Conservation (phyloP, 1,284 basidiomycete genomes). For the Puccinia triticina region DNA sequence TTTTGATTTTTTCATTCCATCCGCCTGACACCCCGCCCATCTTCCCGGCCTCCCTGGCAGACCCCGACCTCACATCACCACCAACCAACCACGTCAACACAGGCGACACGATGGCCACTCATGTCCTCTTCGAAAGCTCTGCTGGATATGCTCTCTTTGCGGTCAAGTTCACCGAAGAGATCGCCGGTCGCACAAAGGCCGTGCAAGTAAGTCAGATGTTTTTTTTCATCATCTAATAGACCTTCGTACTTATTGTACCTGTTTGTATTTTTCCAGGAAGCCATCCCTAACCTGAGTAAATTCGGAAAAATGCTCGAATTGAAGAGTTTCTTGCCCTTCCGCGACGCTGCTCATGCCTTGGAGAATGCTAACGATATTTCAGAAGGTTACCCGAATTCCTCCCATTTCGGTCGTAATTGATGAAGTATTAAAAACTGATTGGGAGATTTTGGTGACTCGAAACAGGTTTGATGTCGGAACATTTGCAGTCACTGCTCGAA, state of each 20-base stretch:
- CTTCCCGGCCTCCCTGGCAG: too few relatives aligned
- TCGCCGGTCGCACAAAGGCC: slow-evolving; percentile 77
- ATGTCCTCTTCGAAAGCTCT: slow-evolving; percentile 91
- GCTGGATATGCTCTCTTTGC: slow-evolving; percentile 95
- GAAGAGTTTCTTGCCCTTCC: slow-evolving; percentile 91
- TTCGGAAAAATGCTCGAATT: slow-evolving; percentile 94
- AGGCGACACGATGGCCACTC: slow-evolving; percentile 61
- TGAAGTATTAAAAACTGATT: slow-evolving; percentile 45
- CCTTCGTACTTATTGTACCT: background rate
- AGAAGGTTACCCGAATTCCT: slow-evolving; percentile 70
- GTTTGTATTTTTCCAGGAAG: slow-evolving; percentile 58
- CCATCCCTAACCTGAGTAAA: slow-evolving; percentile 81
- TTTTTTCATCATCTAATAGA: background rate
- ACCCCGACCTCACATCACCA: background rate
- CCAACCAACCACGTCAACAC: background rate
- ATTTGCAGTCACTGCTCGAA: slow-evolving; percentile 83
- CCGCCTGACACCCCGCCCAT: background rate
- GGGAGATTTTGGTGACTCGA: slow-evolving; percentile 1
- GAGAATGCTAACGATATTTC: slow-evolving; percentile 97
- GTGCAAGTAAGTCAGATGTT: slow-evolving; percentile 68
- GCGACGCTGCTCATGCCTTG: slow-evolving; percentile 89
- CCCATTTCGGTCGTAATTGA: background rate
- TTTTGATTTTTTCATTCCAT: background rate
- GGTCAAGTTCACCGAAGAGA: slow-evolving; percentile 83
- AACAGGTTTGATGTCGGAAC: slow-evolving; percentile 80